Conservation (phyloP, 257 asterid genomes). For the Nicotiana otophora region DNA sequence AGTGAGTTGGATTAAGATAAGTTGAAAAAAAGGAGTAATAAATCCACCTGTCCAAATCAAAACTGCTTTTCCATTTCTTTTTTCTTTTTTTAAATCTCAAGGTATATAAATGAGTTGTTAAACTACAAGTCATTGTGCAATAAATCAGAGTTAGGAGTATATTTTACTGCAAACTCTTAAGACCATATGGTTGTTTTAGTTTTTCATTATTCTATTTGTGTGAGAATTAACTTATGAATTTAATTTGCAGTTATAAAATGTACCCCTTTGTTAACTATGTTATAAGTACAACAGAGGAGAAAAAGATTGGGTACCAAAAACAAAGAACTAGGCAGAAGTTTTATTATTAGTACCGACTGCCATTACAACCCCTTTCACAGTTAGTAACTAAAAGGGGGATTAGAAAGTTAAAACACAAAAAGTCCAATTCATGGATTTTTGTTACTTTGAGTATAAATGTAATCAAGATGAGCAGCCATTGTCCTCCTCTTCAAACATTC, state of each 20-base stretch:
- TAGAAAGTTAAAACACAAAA: not conserved
- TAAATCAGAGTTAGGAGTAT: not conserved
- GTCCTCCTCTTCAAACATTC: slow-evolving; percentile 37
- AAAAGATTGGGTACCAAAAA: not conserved
- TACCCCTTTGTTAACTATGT: too few relatives aligned
- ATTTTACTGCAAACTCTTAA: not conserved
- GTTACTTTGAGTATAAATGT: slow-evolving; percentile 31
- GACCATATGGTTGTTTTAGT: not conserved
- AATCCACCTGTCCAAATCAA: not conserved
- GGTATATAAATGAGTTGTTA: not conserved
- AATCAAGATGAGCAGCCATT: slow-evolving; percentile 41
- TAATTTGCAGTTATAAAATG: too few relatives aligned
- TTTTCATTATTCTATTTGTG: not conserved
- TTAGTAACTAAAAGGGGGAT: not conserved
- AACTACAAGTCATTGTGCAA: not conserved
- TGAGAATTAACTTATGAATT: too few relatives aligned
- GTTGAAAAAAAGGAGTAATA: not conserved
- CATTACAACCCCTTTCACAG: not conserved
- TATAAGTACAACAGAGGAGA: not conserved
- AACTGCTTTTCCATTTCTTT: not conserved
- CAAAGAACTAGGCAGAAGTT: not conserved
- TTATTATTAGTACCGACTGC: not conserved
- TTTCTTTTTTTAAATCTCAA: too few relatives aligned
- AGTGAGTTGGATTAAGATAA: too few relatives aligned
- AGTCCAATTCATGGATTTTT: not conserved